These are phyloP conservation scores for Fusarium tricinctum DNA, from an alignment of 2,329 filamentous ascomycete genomes.

Conservation along the genomic window DNA sequence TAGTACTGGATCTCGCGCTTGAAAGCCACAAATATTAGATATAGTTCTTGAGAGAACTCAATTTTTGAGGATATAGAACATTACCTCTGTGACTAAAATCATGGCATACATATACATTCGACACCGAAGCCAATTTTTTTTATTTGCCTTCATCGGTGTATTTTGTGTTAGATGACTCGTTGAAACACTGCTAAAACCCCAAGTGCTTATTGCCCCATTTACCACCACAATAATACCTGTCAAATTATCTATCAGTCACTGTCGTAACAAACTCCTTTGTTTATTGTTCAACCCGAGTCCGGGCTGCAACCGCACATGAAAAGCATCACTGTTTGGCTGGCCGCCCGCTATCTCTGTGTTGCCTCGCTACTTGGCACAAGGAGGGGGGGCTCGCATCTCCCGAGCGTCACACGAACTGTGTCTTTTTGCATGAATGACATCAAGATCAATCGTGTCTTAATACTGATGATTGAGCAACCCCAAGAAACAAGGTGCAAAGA, in stretches of 20 bases:
- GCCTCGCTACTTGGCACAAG: constrained; percentile 41
- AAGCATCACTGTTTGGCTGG: constrained; percentile 29
- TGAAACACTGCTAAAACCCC: not conserved
- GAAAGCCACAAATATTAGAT: not conserved
- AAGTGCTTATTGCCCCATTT: not conserved
- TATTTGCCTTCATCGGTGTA: constrained; percentile 22
- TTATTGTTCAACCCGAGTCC: constrained; percentile 34
- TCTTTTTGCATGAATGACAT: constrained; percentile 28
- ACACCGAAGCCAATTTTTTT: constrained; percentile 20
- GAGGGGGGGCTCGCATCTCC: constrained; percentile 37
- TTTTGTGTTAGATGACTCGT: constrained; percentile 22
- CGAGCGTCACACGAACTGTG: constrained; percentile 29
- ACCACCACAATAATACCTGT: not conserved
- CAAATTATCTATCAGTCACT: constrained; percentile 18
- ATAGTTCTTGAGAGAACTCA: not conserved
- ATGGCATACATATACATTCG: not conserved
- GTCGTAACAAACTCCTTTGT: constrained; percentile 39
- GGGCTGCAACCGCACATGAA: constrained; percentile 41
- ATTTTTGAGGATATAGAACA: not conserved
- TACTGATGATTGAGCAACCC: constrained; percentile 1
- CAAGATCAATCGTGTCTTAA: constrained; percentile 22
- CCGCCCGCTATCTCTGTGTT: constrained; percentile 26
- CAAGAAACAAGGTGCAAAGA: not conserved
- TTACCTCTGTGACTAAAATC: not conserved
- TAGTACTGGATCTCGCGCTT: not conserved